These are phyloP conservation scores for Cytidiella melzeri DNA, from an alignment of 768 basidiomycete genomes.

Conservation along the genomic window DNA sequence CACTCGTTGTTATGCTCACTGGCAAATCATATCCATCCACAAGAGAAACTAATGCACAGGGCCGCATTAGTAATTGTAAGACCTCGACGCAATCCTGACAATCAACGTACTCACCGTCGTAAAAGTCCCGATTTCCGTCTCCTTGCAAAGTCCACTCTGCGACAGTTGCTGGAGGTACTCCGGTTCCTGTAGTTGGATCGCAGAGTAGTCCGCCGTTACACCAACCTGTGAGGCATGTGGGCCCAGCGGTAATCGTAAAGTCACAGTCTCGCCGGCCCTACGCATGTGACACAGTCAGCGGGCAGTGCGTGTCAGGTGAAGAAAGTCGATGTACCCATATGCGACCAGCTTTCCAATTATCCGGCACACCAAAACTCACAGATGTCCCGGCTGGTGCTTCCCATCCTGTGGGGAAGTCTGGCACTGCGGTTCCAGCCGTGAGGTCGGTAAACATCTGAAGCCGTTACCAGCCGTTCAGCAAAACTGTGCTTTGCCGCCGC, in stretches of 20 bases:
- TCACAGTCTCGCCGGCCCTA: constrained; percentile 35
- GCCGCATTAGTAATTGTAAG: constrained; percentile 34
- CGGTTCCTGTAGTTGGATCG: constrained; percentile 31
- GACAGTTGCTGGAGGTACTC: constrained; percentile 9
- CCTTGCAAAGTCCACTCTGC: background rate
- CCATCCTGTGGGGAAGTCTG: constrained; percentile 29
- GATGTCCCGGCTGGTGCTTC: constrained; percentile 21
- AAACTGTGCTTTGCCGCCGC: background rate
- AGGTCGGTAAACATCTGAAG: constrained; percentile 29
- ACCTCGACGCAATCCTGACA: constrained; percentile 18
- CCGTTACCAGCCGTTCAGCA: background rate
- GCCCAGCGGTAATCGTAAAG: constrained; percentile 30
- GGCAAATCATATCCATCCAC: constrained; percentile 31
- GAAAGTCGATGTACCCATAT: constrained; percentile 28
- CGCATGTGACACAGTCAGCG: too few species aligned
- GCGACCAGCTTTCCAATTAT: constrained; percentile 34
- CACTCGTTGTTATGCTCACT: constrained; percentile 27
- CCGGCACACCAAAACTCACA: constrained; percentile 29
- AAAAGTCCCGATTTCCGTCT: constrained; percentile 20
- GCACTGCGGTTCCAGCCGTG: constrained; percentile 24
- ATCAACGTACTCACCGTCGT: constrained; percentile 34
- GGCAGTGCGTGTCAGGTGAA: background rate
- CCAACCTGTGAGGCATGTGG: constrained; percentile 33
- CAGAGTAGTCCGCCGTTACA: constrained; percentile 36
- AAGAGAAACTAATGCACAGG: constrained; percentile 24